A percentile compares a stretch with the other conserved stretches of the same genome.
Conservation (phyloP, 2,329 filamentous ascomycete species). For the Thielaviopsis populi region DNA sequence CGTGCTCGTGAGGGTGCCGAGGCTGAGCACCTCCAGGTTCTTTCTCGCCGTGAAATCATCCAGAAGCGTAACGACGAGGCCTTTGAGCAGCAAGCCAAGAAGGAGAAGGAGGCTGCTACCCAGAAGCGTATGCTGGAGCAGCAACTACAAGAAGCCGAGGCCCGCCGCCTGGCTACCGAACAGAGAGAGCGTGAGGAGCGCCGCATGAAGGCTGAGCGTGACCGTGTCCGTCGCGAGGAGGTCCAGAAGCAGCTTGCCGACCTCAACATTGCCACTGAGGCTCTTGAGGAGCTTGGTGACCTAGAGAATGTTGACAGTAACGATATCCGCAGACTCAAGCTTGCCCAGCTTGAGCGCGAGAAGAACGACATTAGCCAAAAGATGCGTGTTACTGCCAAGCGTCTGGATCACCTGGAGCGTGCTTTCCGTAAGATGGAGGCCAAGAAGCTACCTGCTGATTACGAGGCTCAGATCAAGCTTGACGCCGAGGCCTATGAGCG, state of each 20-base stretch:
- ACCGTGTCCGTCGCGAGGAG: constrained; percentile 82
- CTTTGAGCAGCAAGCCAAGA: constrained; percentile 72
- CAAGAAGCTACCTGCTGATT: constrained; percentile 80
- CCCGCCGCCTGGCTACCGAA: constrained; percentile 77
- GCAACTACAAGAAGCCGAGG: constrained; percentile 78
- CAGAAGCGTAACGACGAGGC: constrained; percentile 94
- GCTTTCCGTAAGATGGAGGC: constrained; percentile 90
- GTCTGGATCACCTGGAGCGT: constrained; percentile 91
- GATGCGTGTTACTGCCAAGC: constrained; percentile 81
- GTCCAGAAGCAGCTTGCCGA: constrained; percentile 85
- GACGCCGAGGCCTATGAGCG: constrained; percentile 71
- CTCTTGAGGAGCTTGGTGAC: constrained; percentile 56
- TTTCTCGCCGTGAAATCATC: constrained; percentile 79
- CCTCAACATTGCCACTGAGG: constrained; percentile 76
- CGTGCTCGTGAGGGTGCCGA: constrained; percentile 80
- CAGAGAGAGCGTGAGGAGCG: constrained; percentile 80
- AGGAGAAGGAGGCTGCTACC: constrained; percentile 83
- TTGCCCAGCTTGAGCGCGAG: constrained; percentile 90
- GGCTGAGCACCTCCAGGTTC: constrained; percentile 72
- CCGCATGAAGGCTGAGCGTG: constrained; percentile 71
- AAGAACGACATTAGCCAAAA: constrained; percentile 93
- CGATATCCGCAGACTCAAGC: constrained; percentile 83
- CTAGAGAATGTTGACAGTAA: constrained; percentile 78
- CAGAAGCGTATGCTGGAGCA: constrained; percentile 76
- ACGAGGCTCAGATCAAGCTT: constrained; percentile 61